phyloP scores from a whole-genome alignment of 441 rosid genomes.

The Brassica balearica region DNA sequence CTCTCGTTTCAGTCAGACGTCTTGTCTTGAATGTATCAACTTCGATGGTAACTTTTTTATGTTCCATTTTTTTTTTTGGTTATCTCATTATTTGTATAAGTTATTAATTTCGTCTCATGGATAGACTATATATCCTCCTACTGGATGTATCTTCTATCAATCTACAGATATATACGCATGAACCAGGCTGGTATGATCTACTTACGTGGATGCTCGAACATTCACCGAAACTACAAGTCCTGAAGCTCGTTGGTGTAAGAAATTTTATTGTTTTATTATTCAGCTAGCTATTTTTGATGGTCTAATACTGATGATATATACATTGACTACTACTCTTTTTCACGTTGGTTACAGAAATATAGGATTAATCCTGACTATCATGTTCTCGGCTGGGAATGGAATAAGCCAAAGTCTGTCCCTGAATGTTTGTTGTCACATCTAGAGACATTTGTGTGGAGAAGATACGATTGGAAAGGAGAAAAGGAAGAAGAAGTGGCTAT shows the following conservation, averaged over 20 bases:
- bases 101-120: background rate
- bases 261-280: background rate
- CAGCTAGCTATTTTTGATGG: background rate
- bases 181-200: background rate
- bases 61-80: background rate
- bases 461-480: background rate
- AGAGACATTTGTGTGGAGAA: conserved; percentile 18
- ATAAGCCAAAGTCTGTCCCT: conserved; percentile 17
- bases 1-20: background rate
- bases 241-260: conserved; percentile 18
- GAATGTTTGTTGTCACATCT: conserved; percentile 27
- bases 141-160: background rate
- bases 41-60: background rate
- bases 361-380: background rate
- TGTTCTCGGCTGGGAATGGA: background rate
- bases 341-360: background rate
- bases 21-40: background rate
- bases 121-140: background rate
- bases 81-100: background rate
- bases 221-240: conserved; percentile 23
- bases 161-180: background rate
- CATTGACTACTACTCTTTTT: background rate
- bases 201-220: background rate
- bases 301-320: background rate
- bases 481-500: conserved; percentile 1